These are phyloP conservation scores for Fusarium sp. DNA, from an alignment of 2,329 filamentous ascomycete species.

Conservation along the genomic window DNA sequence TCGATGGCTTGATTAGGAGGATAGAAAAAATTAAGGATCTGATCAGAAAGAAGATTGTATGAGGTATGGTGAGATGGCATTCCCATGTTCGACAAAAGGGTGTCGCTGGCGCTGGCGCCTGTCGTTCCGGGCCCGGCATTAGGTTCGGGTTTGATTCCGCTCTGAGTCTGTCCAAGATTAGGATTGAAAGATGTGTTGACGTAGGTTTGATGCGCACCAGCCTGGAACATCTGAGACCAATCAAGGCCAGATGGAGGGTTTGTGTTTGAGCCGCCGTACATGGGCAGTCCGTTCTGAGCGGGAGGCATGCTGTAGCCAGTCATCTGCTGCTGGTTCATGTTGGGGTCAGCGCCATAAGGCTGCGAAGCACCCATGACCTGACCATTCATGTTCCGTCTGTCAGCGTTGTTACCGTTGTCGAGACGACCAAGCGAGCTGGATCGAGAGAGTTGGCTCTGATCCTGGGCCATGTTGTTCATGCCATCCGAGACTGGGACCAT, in stretches of 20 bases:
- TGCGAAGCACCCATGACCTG: conserved; percentile 63
- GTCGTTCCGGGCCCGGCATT: conserved; percentile 61
- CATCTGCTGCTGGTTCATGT: conserved; percentile 73
- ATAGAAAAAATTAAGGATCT: conserved; percentile 66
- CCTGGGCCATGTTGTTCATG: conserved; percentile 67
- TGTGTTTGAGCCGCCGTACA: conserved; percentile 68
- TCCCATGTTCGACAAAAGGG: conserved; percentile 59
- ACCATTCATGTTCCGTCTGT: conserved; percentile 64
- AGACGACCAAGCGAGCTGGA: conserved; percentile 69
- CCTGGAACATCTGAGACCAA: conserved; percentile 82
- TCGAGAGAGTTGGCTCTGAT: conserved; percentile 70
- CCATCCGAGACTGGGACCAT: conserved; percentile 66
- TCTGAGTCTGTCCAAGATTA: conserved; percentile 75
- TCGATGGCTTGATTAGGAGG: conserved; percentile 57
- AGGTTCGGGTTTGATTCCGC: conserved; percentile 74
- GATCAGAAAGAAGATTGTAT: conserved; percentile 63
- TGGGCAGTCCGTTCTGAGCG: conserved; percentile 70
- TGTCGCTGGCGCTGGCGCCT: conserved; percentile 57
- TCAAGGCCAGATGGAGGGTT: conserved; percentile 73
- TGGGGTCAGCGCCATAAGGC: conserved; percentile 66
- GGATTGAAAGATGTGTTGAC: conserved; percentile 69
- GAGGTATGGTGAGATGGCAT: conserved; percentile 59
- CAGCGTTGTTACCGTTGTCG: conserved; percentile 64
- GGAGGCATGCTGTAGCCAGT: conserved; percentile 71
- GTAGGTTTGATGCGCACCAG: conserved; percentile 74